Percentiles rank a stretch among this genome's conserved stretches.
phyloP scores from a whole-genome alignment of 208 protist species.

The Trypanosoma conorhini region DNA sequence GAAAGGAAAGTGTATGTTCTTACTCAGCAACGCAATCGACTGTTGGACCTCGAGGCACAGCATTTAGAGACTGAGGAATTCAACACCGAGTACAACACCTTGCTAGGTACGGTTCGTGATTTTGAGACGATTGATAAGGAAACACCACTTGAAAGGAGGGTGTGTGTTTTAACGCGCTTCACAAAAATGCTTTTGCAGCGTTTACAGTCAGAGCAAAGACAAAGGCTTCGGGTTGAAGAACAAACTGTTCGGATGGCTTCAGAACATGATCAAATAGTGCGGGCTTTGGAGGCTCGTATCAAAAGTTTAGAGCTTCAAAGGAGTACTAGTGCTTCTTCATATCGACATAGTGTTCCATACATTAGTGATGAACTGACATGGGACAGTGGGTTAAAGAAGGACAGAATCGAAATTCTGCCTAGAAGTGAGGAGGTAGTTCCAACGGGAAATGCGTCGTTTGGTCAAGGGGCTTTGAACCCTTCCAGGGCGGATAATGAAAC shows the following conservation, averaged over 20 bases:
- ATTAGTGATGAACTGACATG: not conserved
- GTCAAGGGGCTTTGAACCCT: not conserved
- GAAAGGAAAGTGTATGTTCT: constrained; percentile 29
- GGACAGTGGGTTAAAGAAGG: not conserved
- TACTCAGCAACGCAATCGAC: constrained; percentile 30
- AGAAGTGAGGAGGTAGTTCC: not conserved
- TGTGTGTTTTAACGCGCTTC: constrained; percentile 23
- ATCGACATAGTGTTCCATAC: not conserved
- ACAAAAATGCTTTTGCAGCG: constrained; percentile 34
- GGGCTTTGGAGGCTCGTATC: constrained; percentile 26
- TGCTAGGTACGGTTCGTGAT: constrained; percentile 18
- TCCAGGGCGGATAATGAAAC: not conserved
- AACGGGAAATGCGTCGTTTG: not conserved
- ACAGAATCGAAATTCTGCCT: not conserved
- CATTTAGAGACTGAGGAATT: constrained; percentile 27
- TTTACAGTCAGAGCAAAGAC: constrained; percentile 27
- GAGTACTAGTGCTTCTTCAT: constrained; percentile 8
- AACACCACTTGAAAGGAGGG: constrained; percentile 11
- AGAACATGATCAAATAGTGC: constrained; percentile 32
- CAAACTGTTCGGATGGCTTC: constrained; percentile 32
- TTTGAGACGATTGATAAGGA: constrained; percentile 1
- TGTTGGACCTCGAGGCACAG: constrained; percentile 28
- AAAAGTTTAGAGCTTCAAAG: constrained; percentile 17
- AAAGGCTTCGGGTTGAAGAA: constrained; percentile 34
- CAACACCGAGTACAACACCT: constrained; percentile 21